Conservation (phyloP, 192 early-diverging fungal species). For the Phycomyces blakesleeanus region DNA sequence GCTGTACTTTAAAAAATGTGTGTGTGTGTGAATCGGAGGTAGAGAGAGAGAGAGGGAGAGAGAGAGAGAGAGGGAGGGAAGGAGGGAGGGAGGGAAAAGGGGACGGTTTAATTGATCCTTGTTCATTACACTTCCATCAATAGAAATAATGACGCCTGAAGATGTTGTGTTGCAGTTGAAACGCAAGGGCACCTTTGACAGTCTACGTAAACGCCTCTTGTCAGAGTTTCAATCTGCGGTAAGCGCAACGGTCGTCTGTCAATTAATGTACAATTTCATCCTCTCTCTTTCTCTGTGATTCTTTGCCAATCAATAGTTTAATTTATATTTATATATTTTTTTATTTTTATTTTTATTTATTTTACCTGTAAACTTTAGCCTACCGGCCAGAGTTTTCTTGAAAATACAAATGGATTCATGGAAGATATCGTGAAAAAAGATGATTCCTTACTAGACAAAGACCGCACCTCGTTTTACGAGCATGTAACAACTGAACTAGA, state of each 20-base stretch:
- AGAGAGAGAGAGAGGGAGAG: too few species aligned
- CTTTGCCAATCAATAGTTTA: too few species aligned
- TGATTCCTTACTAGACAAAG: conserved; percentile 14
- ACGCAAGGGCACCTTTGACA: conserved; percentile 27
- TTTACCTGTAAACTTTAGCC: too few species aligned
- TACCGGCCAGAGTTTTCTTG: conserved; percentile 9
- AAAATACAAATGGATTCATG: conserved; percentile 11
- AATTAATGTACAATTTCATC: background rate
- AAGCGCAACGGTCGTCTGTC: background rate
- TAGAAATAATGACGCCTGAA: conserved; percentile 21
- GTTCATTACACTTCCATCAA: background rate
- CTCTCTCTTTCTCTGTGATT: background rate
- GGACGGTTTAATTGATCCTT: background rate
- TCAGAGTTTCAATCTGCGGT: conserved; percentile 22
- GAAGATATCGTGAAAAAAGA: conserved; percentile 12
- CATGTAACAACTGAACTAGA: conserved; percentile 12
- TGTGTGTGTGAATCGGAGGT: too few species aligned
- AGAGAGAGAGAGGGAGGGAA: too few species aligned
- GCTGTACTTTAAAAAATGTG: too few species aligned
- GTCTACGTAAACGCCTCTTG: conserved; percentile 18
- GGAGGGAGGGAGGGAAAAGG: too few species aligned
- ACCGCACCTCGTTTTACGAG: conserved; percentile 7
- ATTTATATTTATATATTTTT: too few species aligned
- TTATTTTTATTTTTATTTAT: too few species aligned
- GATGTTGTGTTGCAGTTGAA: conserved; percentile 26